Evolutionary conservation across 495 filamentous ascomycete species (phyloP).

Genomic region (Aspergillus taichungensis): DNA sequence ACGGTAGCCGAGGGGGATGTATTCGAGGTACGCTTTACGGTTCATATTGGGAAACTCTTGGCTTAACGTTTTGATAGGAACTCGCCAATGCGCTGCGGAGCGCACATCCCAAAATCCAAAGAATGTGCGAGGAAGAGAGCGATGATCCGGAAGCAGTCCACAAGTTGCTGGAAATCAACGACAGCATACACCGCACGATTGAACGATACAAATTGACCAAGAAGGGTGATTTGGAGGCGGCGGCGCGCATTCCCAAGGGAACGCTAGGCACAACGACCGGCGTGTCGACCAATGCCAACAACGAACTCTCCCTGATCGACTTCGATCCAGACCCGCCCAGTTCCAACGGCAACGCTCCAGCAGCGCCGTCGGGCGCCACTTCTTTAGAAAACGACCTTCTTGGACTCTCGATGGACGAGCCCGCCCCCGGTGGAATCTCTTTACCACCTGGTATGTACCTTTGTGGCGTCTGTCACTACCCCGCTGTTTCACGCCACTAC

Average conservation of each 20-base stretch:
- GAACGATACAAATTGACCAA: constrained; percentile 90
- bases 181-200: constrained; percentile 94
- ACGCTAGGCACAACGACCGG: constrained; percentile 64
- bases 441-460: constrained; percentile 61
- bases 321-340: constrained; percentile 55
- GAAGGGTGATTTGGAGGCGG: constrained; percentile 84
- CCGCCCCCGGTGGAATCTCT: constrained; percentile 70
- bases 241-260: constrained; percentile 77
- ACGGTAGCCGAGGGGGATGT: constrained; percentile 82
- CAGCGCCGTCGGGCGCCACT: constrained; percentile 24
- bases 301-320: constrained; percentile 90
- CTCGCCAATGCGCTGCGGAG: constrained; percentile 85
- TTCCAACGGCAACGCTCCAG: constrained; percentile 38
- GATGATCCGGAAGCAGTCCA: constrained; percentile 93
- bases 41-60: neutral
- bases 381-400: constrained; percentile 58
- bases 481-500: too few species aligned
- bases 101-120: constrained; percentile 96
- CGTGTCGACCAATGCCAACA: constrained; percentile 63
- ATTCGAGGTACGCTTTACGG: constrained; percentile 54
- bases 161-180: constrained; percentile 93
- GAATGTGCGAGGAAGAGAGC: constrained; percentile 98
- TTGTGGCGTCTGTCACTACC: too few species aligned
- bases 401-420: constrained; percentile 57
- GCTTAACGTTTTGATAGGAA: constrained; percentile 42